phyloP scores from a whole-genome alignment of 495 filamentous ascomycete genomes.

The Geoglossum glabrum region DNA sequence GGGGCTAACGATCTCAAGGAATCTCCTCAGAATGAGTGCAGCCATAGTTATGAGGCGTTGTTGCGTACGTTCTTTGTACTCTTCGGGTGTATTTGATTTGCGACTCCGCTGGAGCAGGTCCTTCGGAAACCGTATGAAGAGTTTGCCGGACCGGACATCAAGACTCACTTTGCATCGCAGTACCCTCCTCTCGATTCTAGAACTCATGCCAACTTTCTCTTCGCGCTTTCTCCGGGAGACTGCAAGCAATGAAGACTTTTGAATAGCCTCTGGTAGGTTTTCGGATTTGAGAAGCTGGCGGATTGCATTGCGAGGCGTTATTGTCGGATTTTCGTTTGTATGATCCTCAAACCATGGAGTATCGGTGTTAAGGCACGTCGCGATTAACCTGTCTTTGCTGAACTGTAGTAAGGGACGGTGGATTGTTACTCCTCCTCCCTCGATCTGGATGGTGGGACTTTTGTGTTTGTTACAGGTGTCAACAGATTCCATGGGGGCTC shows the following conservation, averaged over 20 bases:
- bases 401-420: slow-evolving; percentile 59
- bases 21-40: neutral
- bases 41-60: neutral
- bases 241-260: slow-evolving; percentile 38
- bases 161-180: neutral
- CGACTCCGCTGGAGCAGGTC: neutral
- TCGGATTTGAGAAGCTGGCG: slow-evolving; percentile 39
- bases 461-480: neutral
- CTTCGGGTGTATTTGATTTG: neutral
- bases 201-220: neutral
- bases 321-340: slow-evolving; percentile 63
- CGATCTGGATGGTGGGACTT: slow-evolving; percentile 18
- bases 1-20: neutral
- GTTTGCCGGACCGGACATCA: slow-evolving; percentile 3
- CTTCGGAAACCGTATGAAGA: neutral
- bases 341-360: slow-evolving; percentile 65
- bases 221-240: slow-evolving; percentile 18
- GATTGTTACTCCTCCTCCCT: slow-evolving; percentile 49
- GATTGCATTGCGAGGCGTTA: slow-evolving; percentile 64
- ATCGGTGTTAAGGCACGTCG: slow-evolving; percentile 44
- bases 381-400: slow-evolving; percentile 46
- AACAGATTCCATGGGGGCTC: neutral
- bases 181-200: slow-evolving; percentile 9
- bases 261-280: slow-evolving; percentile 47
- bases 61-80: neutral